Evolutionary conservation across 257 asterid genomes (phyloP), one percentile per base, ranked within the genome.

Genomic region (Penstemon newberryi): DNA sequence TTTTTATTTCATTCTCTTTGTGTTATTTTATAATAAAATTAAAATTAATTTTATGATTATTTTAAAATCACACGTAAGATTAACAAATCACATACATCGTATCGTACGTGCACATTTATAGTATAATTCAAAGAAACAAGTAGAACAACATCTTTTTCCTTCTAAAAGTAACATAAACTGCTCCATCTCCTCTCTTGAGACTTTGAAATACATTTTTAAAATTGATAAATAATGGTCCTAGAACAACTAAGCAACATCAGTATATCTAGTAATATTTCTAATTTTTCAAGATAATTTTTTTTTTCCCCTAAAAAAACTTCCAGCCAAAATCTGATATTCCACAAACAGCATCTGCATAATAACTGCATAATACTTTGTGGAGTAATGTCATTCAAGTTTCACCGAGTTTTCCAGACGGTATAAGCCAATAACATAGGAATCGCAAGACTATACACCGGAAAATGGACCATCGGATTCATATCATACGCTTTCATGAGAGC

Each of bases 401-500:
- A 71, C 83, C 73, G 15, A 3, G 98, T 92, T 79, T 55, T 84
- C 89, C 86, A 86, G 70, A 83, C 74, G 39, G 90, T 79, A 76
- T 86, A 86, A 66, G 82, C 85, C 79, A 91, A 56, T 80, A 89
- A 55, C 56, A 83, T 68, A 65, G 99, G 99, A 76, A 91, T 69
- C 13, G 77, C 70, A 50, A 89, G 18, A 79, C 90, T 61, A 79
- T 89, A 87, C 44, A 91, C 11, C 1, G 99, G 96, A 74, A 82
- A 91, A 83, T 91, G 95, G 74, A 84, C 51, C 47, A 81, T 7
- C 1, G 97, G 97, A 63, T 86, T 89, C 96, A 89, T 89, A 70
- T 82, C 96, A 60, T 87, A 94, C 4, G 97, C 99, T 77, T 85
- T 89, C 78, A 75, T 33, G 3, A 91, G 89, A 61, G 87, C 89